Evolutionary conservation across 371 early-diverging fungal species (phyloP), one percentile per base, ranked within the genome.

Genomic region (Synchytrium microbalum): DNA sequence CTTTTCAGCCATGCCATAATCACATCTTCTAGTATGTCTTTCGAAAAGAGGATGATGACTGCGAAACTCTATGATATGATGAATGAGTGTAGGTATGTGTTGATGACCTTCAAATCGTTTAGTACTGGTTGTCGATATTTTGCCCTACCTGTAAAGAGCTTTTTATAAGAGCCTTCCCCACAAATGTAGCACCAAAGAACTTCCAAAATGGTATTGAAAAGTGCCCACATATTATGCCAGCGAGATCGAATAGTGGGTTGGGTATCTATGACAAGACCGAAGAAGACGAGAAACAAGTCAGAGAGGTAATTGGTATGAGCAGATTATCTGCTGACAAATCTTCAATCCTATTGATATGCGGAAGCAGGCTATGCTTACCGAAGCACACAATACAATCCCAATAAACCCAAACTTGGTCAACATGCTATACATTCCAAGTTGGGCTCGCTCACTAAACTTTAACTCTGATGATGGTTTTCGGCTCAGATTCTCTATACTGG

Each of bases 211-310:
- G 91, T 2, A 95, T 81, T 58, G 85, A 64, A 67, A 91, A 93
- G 69, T 90, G 88, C 0, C 95, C 95, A 68, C 94, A 93, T 1
- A 89, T 85, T 55, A 95, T 93, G 28, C 95, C 95, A 38, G 95
- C 94, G 33, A 95, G 79, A 69, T 95, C 95, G 75, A 94, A 95
- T 32, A 95, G 72, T n/a, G 95, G 95, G 65, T 94, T 95, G 10
- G 95, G 95, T 56, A 94, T 90, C 77, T 87, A 73, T 0, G 0
- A 19, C 32, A 5, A 27, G 1, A 29, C 32, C 3, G 5, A 2
- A 38, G 8, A 13, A 56, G 14, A 64, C 24, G 25, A 27, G 8
- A 31, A 19, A n/a, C 0, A 3, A 27, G 13, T 32, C 46, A 58
- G 24, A 13, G 25, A 69, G 26, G 0, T 27, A 55, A 25, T 24